Evolutionary conservation across 306 rosid species (phyloP), one percentile per base, ranked within the genome.

Genomic region (Quercus aquifolioides): DNA sequence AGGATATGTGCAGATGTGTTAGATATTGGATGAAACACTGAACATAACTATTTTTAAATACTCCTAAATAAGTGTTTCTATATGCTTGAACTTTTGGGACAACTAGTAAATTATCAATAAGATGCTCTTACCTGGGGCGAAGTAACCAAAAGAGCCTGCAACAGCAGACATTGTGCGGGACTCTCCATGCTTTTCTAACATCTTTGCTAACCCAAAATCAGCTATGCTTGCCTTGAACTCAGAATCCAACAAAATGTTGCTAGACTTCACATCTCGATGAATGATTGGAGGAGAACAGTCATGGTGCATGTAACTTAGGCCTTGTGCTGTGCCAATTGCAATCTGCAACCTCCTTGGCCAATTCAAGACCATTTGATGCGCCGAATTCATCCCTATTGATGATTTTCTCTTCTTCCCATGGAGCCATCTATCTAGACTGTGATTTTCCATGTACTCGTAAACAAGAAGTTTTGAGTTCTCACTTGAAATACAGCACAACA

Each of bases 121-220:
- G 71, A 18, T 31, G 52, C 21, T 78, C 69, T 54, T 85, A 95
- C 99, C 99, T 55, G 98, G 99, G 68, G 99, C 94, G 3, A 93
- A 87, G 82, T 93, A 95, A 33, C 99, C 99, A 8, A 87, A 87
- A 49, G 99, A 84, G 69, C 99, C 99, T 20, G 97, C 99, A 80
- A 95, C 55, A 73, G 73, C 78, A 12, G 96, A 88, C 73, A 89
- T 76, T 2, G 89, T 79, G 75, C 83, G 78, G 25, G 73, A 80
- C 65, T 88, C 92, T 55, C 90, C 97, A 14, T 79, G 80, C 84
- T 86, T 87, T 21, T 75, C 79, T 82, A 91, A 76, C 54, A 90
- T 83, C 90, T 82, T 95, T 56, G 99, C 99, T 1, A 95, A 81
- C 19, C 99, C 99, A 80, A 95, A 95, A 87, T 95, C 99, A 77